phyloP scores from a whole-genome alignment of 805 yeast genomes.

The Saccharomycopsis capsularis region DNA sequence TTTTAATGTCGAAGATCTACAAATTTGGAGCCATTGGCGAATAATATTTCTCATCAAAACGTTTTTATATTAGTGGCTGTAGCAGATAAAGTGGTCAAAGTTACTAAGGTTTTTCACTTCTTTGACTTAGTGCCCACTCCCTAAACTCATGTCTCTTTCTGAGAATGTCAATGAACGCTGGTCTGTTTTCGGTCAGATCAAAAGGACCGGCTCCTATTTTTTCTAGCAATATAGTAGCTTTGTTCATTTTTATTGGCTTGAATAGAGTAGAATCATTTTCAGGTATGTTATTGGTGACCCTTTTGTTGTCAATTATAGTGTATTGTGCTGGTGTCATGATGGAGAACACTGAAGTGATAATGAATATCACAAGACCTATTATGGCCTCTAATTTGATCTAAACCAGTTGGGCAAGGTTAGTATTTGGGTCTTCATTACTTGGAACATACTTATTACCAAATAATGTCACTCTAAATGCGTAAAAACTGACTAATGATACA shows the following conservation, averaged over 20 bases:
- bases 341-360: conserved; percentile 34
- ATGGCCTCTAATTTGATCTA: conserved; percentile 43
- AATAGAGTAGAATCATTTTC: conserved; percentile 25
- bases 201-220: conserved; percentile 41
- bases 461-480: too few species aligned
- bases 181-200: conserved; percentile 42
- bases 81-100: too few species aligned
- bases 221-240: conserved; percentile 44
- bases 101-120: conserved; percentile 5
- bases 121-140: conserved; percentile 17
- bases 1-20: background rate
- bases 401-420: background rate
- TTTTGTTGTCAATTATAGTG: conserved; percentile 28
- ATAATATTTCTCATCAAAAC: background rate
- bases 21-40: background rate
- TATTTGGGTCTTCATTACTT: too few species aligned
- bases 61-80: background rate
- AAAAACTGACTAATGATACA: background rate
- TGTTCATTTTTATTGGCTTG: conserved; percentile 41
- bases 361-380: conserved; percentile 38
- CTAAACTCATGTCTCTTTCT: conserved; percentile 35
- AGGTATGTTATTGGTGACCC: conserved; percentile 10
- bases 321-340: conserved; percentile 26
- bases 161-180: conserved; percentile 44
- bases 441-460: too few species aligned